Conservation (phyloP, 2,329 filamentous ascomycete species). For the Bipolaris gigantea region DNA sequence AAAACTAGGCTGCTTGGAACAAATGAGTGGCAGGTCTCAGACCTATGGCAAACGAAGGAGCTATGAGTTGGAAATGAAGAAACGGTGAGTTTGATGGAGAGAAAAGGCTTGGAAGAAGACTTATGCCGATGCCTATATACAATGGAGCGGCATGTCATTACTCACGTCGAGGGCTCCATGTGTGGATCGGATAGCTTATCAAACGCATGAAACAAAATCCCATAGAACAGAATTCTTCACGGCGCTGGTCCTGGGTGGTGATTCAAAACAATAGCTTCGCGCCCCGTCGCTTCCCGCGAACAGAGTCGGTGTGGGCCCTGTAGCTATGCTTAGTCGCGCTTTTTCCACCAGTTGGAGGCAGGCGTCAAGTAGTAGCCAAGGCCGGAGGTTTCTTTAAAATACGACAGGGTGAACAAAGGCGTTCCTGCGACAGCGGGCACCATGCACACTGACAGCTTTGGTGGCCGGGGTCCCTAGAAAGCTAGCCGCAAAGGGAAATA, state of each 20-base stretch:
- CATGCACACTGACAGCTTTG: constrained; percentile 19
- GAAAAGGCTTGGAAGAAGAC: constrained; percentile 3
- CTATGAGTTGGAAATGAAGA: constrained; percentile 27
- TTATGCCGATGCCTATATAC: constrained; percentile 25
- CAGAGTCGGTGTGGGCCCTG: constrained; percentile 23
- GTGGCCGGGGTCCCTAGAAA: constrained; percentile 11
- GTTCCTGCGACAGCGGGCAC: constrained; percentile 29
- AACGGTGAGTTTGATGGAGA: constrained; percentile 21
- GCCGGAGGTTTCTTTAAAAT: constrained; percentile 22
- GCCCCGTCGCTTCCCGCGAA: constrained; percentile 16
- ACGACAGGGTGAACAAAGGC: constrained; percentile 17
- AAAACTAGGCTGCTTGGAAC: constrained; percentile 30
- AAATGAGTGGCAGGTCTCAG: constrained; percentile 47
- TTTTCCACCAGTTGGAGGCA: constrained; percentile 34
- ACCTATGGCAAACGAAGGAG: constrained; percentile 36
- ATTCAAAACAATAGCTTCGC: constrained; percentile 17
- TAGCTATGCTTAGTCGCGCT: constrained; percentile 21
- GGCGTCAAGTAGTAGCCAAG: constrained; percentile 14
- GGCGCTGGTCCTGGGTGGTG: constrained; percentile 22
- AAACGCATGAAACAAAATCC: constrained; percentile 40
- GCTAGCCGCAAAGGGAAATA: constrained; percentile 18
- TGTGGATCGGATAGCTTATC: constrained; percentile 39
- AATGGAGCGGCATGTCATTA: constrained; percentile 7
- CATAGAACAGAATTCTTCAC: constrained; percentile 23
- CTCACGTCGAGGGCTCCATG: constrained; percentile 15